Base-by-base conservation (phyloP, 208 protist species). In the Leptomonas pyrrhocoris region DNA sequence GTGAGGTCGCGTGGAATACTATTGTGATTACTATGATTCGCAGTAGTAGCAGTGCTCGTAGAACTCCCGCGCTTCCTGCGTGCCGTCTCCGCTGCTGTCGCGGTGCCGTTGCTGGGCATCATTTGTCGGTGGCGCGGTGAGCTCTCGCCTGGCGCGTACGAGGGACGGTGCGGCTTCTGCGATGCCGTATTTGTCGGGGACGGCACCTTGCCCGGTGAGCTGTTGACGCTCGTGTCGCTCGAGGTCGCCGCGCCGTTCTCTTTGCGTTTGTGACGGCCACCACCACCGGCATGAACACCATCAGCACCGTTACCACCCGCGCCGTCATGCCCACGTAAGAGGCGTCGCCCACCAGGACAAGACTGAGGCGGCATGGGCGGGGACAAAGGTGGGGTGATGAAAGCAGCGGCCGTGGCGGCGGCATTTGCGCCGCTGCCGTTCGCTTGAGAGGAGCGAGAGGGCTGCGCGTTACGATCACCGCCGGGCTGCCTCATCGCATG, bases 111-210 rank as follows among this genome's bases (percentile, higher is more conserved):
- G 12, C 42, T 27, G 21, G 28, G 7, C 23, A 51, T 21, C 6
- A 25, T 15, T 8, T 49, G 7, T 6, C 61, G 69, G 54, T 62
- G 43, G 11, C 62, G 70, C 40, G 62, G 62, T 31, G 62, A 76
- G 25, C 42, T 60, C 15, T 67, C 64, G 13, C 25, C 43, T 8
- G 50, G 64, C 21, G 16, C 45, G n/a, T 71, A 46, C 23, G 49
- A 28, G 12, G 64, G 64, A 1, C 64, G 63, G 36, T 71, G 72
- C 31, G 31, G 72, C 40, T 48, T 42, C 45, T 34, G 46, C 36
- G 43, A 18, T 0, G 56, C 18, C 8, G 40, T 38, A 8, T 77
- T 54, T 28, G 34, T 42, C 59, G 72, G 57, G 28, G 72, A 69
- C 46, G 45, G n/a, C n/a, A n/a, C 25, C 34, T 23, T 30, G 30